These are phyloP conservation scores for Lachancea sp. DNA, from an alignment of 805 yeast genomes.

Conservation along the genomic window DNA sequence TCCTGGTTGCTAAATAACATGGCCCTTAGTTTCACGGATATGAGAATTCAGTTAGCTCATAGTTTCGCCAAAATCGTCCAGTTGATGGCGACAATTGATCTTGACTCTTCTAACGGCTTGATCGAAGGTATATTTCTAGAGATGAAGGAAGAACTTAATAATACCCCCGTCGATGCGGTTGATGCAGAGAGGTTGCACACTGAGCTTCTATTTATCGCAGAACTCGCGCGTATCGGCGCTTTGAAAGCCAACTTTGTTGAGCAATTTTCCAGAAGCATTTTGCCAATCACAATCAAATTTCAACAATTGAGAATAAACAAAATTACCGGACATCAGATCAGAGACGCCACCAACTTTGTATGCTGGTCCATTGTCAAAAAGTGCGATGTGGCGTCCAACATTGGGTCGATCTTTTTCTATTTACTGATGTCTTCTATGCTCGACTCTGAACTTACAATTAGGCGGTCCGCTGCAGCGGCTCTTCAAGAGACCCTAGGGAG, in stretches of 20 bases:
- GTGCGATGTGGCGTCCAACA: background rate
- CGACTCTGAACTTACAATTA: slow-evolving; percentile 66
- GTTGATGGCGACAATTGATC: slow-evolving; percentile 29
- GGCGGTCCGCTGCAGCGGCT: slow-evolving; percentile 83
- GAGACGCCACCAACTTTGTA: slow-evolving; percentile 81
- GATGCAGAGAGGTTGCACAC: slow-evolving; percentile 33
- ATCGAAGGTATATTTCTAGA: slow-evolving; percentile 30
- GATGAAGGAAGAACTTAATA: slow-evolving; percentile 8
- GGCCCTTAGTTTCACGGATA: slow-evolving; percentile 44
- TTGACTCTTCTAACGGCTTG: slow-evolving; percentile 20
- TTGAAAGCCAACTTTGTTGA: slow-evolving; percentile 9
- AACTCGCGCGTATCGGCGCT: slow-evolving; percentile 21
- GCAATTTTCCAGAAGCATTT: slow-evolving; percentile 24
- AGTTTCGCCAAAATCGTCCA: slow-evolving; percentile 46
- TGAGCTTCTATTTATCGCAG: slow-evolving; percentile 34
- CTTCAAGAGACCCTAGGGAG: slow-evolving; percentile 82
- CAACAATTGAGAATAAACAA: slow-evolving; percentile 49
- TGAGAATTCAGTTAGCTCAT: slow-evolving; percentile 63
- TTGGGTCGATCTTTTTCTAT: slow-evolving; percentile 25
- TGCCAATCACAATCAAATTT: slow-evolving; percentile 45
- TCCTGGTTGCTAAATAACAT: slow-evolving; percentile 41
- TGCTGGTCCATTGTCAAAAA: slow-evolving; percentile 67
- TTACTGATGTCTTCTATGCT: slow-evolving; percentile 52
- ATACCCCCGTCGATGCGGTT: slow-evolving; percentile 15
- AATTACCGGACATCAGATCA: slow-evolving; percentile 57